These are phyloP conservation scores for Beauveria australis DNA, from an alignment of 2,329 filamentous ascomycete species.

Conservation along the genomic window DNA sequence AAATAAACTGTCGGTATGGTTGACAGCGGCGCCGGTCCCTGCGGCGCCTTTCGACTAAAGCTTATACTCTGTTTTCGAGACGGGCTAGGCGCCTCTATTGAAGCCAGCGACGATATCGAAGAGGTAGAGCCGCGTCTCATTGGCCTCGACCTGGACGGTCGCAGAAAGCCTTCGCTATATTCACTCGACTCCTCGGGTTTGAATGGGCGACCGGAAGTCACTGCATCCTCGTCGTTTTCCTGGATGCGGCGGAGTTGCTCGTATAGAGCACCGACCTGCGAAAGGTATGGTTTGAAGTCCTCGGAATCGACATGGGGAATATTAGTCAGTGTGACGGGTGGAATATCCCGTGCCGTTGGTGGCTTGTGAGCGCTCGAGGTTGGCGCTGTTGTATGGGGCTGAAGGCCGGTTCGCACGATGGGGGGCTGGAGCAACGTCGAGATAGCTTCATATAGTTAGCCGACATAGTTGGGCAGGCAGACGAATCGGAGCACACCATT, in stretches of 20 bases:
- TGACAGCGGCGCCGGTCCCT: constrained; percentile 76
- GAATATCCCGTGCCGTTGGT: constrained; percentile 82
- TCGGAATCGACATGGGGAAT: constrained; percentile 71
- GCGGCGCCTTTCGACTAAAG: constrained; percentile 49
- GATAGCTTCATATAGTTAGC: constrained; percentile 53
- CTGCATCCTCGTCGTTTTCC: constrained; percentile 61
- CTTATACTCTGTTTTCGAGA: constrained; percentile 38
- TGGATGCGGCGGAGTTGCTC: constrained; percentile 82
- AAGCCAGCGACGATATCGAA: constrained; percentile 42
- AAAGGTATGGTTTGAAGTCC: constrained; percentile 76
- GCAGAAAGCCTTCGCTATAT: constrained; percentile 37
- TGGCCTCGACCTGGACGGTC: constrained; percentile 27
- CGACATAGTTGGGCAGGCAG: neutral
- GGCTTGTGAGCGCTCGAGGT: constrained; percentile 66
- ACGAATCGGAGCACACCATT: constrained; percentile 52
- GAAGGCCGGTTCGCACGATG: constrained; percentile 78
- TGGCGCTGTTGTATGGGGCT: constrained; percentile 67
- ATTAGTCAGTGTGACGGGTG: constrained; percentile 84
- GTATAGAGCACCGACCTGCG: constrained; percentile 78
- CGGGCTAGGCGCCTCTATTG: constrained; percentile 37
- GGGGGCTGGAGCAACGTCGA: constrained; percentile 88
- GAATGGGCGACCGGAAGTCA: constrained; percentile 32
- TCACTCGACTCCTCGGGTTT: constrained; percentile 34
- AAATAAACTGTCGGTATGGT: constrained; percentile 93
- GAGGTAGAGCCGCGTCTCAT: constrained; percentile 29